Conservation (phyloP, 2,329 filamentous ascomycete species). For the Exophiala xenobiotica region DNA sequence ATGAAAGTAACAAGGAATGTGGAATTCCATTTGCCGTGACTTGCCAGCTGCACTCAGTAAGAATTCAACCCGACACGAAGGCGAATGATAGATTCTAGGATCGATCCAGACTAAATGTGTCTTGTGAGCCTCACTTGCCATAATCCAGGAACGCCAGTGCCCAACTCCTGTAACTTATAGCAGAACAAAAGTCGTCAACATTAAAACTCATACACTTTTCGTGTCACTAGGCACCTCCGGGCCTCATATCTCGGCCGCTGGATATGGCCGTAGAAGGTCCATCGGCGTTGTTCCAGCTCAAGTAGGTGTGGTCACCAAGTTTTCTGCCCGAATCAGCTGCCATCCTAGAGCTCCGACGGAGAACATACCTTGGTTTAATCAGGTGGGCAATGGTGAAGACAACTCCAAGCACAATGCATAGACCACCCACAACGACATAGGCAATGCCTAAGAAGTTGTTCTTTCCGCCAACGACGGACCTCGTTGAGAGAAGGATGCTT, state of each 20-base stretch:
- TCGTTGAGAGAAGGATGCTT: conserved; percentile 68
- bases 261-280: conserved; percentile 54
- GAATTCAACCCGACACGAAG: background rate
- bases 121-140: conserved; percentile 7
- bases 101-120: background rate
- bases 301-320: conserved; percentile 94
- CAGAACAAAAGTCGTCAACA: conserved; percentile 11
- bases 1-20: conserved; percentile 2
- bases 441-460: conserved; percentile 96
- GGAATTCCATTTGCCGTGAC: background rate
- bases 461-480: conserved; percentile 84
- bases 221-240: conserved; percentile 30
- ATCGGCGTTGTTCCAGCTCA: conserved; percentile 91
- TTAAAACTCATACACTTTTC: conserved; percentile 19
- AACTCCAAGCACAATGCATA: conserved; percentile 84
- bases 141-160: conserved; percentile 21
- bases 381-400: conserved; percentile 89
- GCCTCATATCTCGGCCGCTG: conserved; percentile 56
- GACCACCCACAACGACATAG: conserved; percentile 88
- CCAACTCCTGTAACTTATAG: conserved; percentile 2
- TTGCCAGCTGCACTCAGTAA: background rate
- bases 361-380: conserved; percentile 76
- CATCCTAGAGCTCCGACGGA: background rate
- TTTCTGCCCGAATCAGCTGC: conserved; percentile 60
- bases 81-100: background rate